These are phyloP conservation scores for Madurella mycetomatis DNA, from an alignment of 2,329 filamentous ascomycete genomes.

Conservation along the genomic window DNA sequence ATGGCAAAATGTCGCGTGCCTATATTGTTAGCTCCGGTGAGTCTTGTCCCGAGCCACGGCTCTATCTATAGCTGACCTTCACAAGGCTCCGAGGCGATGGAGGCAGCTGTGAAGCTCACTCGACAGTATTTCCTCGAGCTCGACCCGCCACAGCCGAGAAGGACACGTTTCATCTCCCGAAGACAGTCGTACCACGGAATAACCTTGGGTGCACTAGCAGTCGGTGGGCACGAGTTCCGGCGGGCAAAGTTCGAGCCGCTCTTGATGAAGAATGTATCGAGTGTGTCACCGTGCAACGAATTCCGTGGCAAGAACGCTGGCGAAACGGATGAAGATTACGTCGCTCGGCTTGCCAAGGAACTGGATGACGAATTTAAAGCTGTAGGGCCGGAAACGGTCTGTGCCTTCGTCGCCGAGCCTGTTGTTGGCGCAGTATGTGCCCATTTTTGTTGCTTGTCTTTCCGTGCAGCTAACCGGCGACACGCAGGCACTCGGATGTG, in stretches of 20 bases:
- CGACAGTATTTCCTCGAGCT: constrained; percentile 61
- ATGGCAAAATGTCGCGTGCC: constrained; percentile 35
- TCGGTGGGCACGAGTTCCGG: constrained; percentile 59
- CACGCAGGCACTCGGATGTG: constrained; percentile 47
- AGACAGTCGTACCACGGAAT: constrained; percentile 67
- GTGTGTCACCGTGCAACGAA: constrained; percentile 62
- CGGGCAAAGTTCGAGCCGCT: constrained; percentile 60
- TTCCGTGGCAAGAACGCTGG: constrained; percentile 52
- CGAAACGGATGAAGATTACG: constrained; percentile 57
- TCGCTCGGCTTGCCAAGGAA: constrained; percentile 56
- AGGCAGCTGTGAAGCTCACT: constrained; percentile 61
- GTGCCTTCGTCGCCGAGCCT: constrained; percentile 69
- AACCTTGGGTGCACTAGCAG: constrained; percentile 62
- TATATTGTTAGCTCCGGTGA: constrained; percentile 37
- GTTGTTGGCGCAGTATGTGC: constrained; percentile 63
- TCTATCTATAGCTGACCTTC: constrained; percentile 35
- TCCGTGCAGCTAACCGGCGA: neutral
- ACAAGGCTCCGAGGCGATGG: constrained; percentile 58
- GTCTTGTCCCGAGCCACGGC: constrained; percentile 37
- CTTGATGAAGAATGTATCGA: constrained; percentile 51
- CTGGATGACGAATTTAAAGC: constrained; percentile 63
- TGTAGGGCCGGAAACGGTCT: constrained; percentile 61
- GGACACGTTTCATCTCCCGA: constrained; percentile 64
- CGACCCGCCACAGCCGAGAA: constrained; percentile 47
- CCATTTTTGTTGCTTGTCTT: neutral